phyloP scores from a whole-genome alignment of 345 rosid species.

The Eucalyptus polyanthemos region DNA sequence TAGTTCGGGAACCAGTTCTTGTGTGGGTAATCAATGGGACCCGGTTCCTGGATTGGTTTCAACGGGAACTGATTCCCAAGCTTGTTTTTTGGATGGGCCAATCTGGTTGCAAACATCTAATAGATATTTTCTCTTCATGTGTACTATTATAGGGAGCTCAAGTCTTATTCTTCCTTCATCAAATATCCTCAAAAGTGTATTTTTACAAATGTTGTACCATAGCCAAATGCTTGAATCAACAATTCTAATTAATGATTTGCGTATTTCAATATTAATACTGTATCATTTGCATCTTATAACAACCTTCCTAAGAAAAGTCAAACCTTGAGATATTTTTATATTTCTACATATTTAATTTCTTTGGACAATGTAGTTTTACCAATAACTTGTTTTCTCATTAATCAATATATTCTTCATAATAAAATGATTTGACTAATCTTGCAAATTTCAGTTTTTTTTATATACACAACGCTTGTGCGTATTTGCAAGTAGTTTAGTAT shows the following conservation, averaged over 20 bases:
- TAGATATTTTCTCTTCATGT: too few relatives aligned
- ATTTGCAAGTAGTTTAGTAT: neutral
- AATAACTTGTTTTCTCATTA: neutral
- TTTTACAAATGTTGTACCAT: neutral
- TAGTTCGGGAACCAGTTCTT: fast-evolving
- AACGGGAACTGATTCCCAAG: fast-evolving
- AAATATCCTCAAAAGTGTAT: neutral
- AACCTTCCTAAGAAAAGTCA: neutral
- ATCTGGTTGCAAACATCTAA: fast-evolving
- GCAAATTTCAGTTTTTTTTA: neutral
- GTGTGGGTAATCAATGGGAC: too few relatives aligned
- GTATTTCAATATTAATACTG: neutral
- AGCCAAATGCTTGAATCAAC: neutral
- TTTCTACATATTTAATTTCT: neutral
- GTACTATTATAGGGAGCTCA: neutral
- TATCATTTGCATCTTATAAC: neutral
- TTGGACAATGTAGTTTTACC: neutral
- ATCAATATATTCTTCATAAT: neutral
- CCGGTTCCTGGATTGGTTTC: fast-evolving
- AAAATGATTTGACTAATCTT: neutral
- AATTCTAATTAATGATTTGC: neutral
- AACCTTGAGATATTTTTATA: neutral
- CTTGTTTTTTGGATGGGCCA: fast-evolving
- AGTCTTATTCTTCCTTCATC: neutral
- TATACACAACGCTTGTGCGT: neutral